Conservation (phyloP, 345 rosid genomes). For the Acer yangbiense region DNA sequence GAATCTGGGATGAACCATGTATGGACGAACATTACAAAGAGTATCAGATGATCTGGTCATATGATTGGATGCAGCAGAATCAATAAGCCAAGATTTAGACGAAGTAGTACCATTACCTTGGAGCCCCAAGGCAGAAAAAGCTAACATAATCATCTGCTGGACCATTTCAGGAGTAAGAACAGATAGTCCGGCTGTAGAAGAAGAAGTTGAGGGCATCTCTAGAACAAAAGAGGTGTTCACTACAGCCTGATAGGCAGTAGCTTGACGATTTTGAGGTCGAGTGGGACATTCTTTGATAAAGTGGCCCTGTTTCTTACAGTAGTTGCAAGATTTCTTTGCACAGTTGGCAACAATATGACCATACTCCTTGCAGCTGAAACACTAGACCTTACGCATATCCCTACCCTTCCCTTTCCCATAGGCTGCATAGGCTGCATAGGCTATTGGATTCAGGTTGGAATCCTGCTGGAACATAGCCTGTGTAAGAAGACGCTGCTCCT, state of each 20-base stretch:
- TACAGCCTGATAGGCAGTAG: too few relatives aligned
- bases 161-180: constrained; percentile 3
- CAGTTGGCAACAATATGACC: not conserved
- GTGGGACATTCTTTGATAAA: constrained; percentile 17
- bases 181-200: too few relatives aligned
- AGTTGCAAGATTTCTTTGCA: not conserved
- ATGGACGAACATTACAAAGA: not conserved
- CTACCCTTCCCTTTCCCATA: not conserved
- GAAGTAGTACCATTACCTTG: not conserved
- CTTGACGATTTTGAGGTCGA: not conserved
- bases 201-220: too few relatives aligned
- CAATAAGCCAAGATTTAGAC: not conserved
- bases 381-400: not conserved
- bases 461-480: not conserved
- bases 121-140: not conserved
- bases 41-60: not conserved
- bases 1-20: not conserved
- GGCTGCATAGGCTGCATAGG: not conserved
- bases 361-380: not conserved
- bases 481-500: not conserved
- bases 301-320: constrained; percentile 8
- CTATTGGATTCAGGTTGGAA: not conserved
- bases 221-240: too few relatives aligned
- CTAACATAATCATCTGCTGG: constrained; percentile 4
- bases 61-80: not conserved